Base-by-base conservation (phyloP, 2,329 filamentous ascomycete genomes). In the Stromatinia cepivora region DNA sequence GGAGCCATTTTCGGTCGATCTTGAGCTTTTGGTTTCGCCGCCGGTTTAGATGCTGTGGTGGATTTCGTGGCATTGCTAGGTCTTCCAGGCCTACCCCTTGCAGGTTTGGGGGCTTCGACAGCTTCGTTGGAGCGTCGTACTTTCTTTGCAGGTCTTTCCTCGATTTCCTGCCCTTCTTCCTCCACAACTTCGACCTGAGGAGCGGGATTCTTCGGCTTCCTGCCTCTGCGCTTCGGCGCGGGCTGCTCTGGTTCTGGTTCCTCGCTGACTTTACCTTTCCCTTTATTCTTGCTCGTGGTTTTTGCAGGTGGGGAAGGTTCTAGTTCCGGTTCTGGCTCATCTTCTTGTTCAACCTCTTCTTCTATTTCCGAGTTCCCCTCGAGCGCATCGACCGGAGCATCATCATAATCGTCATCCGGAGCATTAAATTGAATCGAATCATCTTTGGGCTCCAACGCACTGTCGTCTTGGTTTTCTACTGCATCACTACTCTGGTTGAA, bases 361-460 rank as follows among this genome's bases (percentile, higher is more conserved):
- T 20, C 46, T 61, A 67, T 52, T 20, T 72, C 45, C 34, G 56
- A 48, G 45, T 69, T 62, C 72, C 77, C 58, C 62, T 73, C 61
- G 72, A 73, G 62, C 56, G 75, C 74, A 45, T 78, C 78, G 9
- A 73, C 71, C 66, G 75, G 79, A 25, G 75, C 76, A 22, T 78
- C 78, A 48, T 79, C 78, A 11, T 78, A 73, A 45, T 74, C 74
- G 36, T 61, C 69, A 61, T 67, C 54, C 17, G 70, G 71, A 61
- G 71, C 69, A 7, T 75, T 70, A 65, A 75, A 66, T 61, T 76
- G 73, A 54, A 72, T 69, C 15, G 72, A 73, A 46, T 75, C 72
- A 28, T 75, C 75, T 39, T 59, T 70, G n/a, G 72, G 67, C 80
- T 84, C 69, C 86, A 82, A 34, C 85, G 84, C 84, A 87, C 86